These are phyloP conservation scores for Trichocladium antarcticum DNA, from an alignment of 495 filamentous ascomycete genomes.

Conservation along the genomic window DNA sequence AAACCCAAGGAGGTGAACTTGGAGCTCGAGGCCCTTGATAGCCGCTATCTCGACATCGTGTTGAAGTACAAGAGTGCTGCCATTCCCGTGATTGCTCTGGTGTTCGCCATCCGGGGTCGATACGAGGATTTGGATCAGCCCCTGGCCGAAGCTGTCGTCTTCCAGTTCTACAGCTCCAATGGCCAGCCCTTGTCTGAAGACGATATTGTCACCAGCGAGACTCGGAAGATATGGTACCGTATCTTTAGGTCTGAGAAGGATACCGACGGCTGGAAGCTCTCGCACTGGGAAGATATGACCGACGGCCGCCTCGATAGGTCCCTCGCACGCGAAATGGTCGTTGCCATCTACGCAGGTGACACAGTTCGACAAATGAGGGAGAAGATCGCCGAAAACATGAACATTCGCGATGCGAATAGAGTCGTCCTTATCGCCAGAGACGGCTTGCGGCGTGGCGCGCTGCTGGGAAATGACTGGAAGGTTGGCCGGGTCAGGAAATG, in stretches of 20 bases:
- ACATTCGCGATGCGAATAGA: conserved; percentile 17
- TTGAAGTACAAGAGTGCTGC: not conserved
- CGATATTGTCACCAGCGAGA: not conserved
- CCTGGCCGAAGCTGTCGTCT: not conserved
- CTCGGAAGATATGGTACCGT: conserved; percentile 16
- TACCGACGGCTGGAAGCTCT: conserved; percentile 16
- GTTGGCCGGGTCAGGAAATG: conserved; percentile 21
- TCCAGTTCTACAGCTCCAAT: conserved; percentile 3
- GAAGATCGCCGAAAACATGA: conserved; percentile 11
- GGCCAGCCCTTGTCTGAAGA: conserved; percentile 2
- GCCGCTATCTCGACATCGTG: not conserved
- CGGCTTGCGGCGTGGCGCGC: conserved; percentile 20
- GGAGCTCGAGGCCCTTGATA: not conserved
- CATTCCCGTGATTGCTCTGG: not conserved
- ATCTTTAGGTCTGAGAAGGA: conserved; percentile 5
- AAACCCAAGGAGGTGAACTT: too few species aligned
- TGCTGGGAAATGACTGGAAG: conserved; percentile 29
- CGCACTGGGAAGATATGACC: conserved; percentile 12
- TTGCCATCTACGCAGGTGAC: conserved; percentile 16
- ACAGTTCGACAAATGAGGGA: conserved; percentile 16
- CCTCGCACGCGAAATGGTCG: conserved; percentile 6
- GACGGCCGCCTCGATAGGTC: conserved; percentile 5
- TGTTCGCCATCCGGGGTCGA: not conserved
- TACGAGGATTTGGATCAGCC: not conserved
- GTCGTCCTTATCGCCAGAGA: conserved; percentile 23